Conservation (phyloP, 257 asterid genomes). For the Leonotis leonurus region DNA sequence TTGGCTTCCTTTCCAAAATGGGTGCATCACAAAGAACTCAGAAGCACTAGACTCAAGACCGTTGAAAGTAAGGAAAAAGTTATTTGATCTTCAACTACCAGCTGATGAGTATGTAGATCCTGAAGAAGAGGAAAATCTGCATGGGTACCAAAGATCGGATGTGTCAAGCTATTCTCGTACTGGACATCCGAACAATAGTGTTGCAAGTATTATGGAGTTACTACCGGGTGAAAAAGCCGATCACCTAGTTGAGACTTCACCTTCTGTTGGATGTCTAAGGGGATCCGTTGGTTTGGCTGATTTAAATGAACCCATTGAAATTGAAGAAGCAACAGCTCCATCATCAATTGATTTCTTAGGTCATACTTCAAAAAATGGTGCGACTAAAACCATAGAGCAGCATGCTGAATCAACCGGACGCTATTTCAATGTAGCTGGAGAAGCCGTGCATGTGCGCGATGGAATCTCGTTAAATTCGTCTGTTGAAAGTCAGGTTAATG, state of each 20-base stretch:
- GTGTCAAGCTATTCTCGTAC: slow-evolving; percentile 28
- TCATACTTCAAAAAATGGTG: slow-evolving; percentile 28
- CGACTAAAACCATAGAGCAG: slow-evolving; percentile 23
- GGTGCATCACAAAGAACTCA: slow-evolving; percentile 40
- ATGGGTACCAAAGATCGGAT: slow-evolving; percentile 25
- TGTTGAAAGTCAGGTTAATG: slow-evolving; percentile 32
- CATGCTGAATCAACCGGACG: slow-evolving; percentile 30
- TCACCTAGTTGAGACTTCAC: slow-evolving; percentile 27
- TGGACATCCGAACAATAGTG: slow-evolving; percentile 20
- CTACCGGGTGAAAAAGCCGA: background rate
- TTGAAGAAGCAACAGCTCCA: slow-evolving; percentile 38
- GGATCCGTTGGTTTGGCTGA: slow-evolving; percentile 57
- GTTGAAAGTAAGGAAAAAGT: slow-evolving; percentile 70
- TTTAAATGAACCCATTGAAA: slow-evolving; percentile 66
- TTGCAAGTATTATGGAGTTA: slow-evolving; percentile 14
- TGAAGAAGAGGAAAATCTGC: slow-evolving; percentile 48
- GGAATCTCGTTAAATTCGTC: slow-evolving; percentile 27
- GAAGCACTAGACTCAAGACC: slow-evolving; percentile 64
- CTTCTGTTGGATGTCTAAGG: slow-evolving; percentile 34
- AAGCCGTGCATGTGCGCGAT: slow-evolving; percentile 3
- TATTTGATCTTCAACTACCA: slow-evolving; percentile 89
- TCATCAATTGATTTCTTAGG: slow-evolving; percentile 49
- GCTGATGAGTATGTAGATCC: slow-evolving; percentile 71
- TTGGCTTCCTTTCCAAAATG: slow-evolving; percentile 38
- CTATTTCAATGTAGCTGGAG: slow-evolving; percentile 17